A percentile compares a stretch with the other conserved stretches of the same genome.
Evolutionary conservation across 2,329 filamentous ascomycete species (phyloP).

Genomic region (Penicillium sp.): DNA sequence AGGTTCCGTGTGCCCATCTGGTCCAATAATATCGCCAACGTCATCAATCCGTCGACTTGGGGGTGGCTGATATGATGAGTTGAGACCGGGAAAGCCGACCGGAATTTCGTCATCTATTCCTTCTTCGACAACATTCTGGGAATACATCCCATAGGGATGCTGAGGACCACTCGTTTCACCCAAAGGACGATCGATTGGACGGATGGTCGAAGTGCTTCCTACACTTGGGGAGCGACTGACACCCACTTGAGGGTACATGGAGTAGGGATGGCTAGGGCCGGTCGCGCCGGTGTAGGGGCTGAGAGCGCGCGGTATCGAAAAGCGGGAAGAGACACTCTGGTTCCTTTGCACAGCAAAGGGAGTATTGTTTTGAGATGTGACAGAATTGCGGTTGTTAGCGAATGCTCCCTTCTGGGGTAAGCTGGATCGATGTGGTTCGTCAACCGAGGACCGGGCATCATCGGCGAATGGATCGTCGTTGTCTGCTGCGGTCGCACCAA

Average conservation of each 20-base stretch:
- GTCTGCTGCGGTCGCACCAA: slow-evolving; percentile 22
- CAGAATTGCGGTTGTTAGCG: slow-evolving; percentile 32
- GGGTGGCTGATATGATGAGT: slow-evolving; percentile 68
- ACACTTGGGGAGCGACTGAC: slow-evolving; percentile 61
- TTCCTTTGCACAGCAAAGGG: slow-evolving; percentile 40
- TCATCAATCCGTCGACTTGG: slow-evolving; percentile 72
- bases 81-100: slow-evolving; percentile 72
- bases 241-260: slow-evolving; percentile 75
- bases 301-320: slow-evolving; percentile 51
- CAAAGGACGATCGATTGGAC: slow-evolving; percentile 59
- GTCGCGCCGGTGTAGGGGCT: slow-evolving; percentile 69
- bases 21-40: slow-evolving; percentile 80
- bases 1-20: slow-evolving; percentile 85
- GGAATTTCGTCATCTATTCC: slow-evolving; percentile 54
- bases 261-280: slow-evolving; percentile 80
- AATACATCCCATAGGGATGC: slow-evolving; percentile 84
- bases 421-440: slow-evolving; percentile 35
- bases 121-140: slow-evolving; percentile 72
- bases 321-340: slow-evolving; percentile 46
- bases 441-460: slow-evolving; percentile 34
- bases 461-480: slow-evolving; percentile 38
- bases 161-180: slow-evolving; percentile 66
- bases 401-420: slow-evolving; percentile 36
- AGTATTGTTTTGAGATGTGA: slow-evolving; percentile 30
- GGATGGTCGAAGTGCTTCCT: slow-evolving; percentile 69